Evolutionary conservation across 2,329 filamentous ascomycete genomes (phyloP), one percentile per base, ranked within the genome.

Genomic region (Pestalotiopsis sp.): DNA sequence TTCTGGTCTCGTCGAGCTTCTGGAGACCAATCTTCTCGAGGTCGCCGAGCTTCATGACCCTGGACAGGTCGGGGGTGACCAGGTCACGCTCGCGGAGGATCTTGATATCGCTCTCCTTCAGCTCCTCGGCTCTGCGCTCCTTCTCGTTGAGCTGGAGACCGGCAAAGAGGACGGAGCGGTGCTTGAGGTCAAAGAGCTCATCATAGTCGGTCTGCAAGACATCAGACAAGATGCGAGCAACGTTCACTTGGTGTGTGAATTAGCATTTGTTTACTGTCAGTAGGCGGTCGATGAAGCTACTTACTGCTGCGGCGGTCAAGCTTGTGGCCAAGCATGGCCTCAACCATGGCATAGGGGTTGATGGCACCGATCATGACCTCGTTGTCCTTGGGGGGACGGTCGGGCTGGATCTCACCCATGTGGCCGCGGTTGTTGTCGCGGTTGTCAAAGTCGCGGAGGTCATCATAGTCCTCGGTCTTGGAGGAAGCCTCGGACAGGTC

Each of bases 201-300:
- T 83, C 80, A 67, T 84, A 84, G 73, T 84, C 82, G 20, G 82
- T 84, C 75, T 84, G 82, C 27, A 84, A 78, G 38, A 83, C 78
- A 64, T 81, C 81, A 61, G 80, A 78, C 36, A 85, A 71, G 68
- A 85, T 77, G 14, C 74, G 72, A 25, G 78, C 74, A 0, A 78
- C 74, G 23, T 74, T 74, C 23, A 78, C 45, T 52, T 9, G 17
- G 17, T n/a, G 6, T 1, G 11, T 9, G 1, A 9, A 6, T 52
- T n/a, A 52, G 17, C 7, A 7, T 52, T 7, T 1, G 7, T 3
- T n/a, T n/a, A 2, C 6, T 12, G 6, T 7, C 11, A 9, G 23
- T 3, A 45, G 1, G 41, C 17, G 6, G 17, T 4, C 17, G 45
- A 4, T 2, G 1, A 49, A 52, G 31, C 17, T n/a, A 52, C 45